Percentiles rank a stretch among this genome's conserved stretches.
Conservation (phyloP, 257 asterid genomes). For the Fraxinus quadrangulata region DNA sequence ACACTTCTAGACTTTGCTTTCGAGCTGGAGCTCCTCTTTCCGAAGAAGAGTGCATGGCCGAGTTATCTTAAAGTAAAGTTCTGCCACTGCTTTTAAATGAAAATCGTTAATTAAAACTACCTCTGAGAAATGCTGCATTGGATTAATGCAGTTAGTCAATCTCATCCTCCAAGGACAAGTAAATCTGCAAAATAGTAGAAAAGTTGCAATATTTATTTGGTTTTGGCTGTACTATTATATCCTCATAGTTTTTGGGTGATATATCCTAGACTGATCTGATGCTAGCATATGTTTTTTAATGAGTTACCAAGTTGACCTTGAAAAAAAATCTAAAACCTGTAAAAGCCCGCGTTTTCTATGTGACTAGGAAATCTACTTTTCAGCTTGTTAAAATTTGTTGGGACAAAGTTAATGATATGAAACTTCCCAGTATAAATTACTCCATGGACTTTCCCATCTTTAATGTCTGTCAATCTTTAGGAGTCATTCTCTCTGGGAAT, state of each 20-base stretch:
- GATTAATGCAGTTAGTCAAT: background rate
- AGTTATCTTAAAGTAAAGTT: no score
- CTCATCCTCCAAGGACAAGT: background rate
- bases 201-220: background rate
- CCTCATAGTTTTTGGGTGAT: background rate
- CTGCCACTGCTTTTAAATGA: background rate
- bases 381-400: background rate
- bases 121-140: background rate
- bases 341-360: background rate
- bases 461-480: background rate
- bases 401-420: background rate
- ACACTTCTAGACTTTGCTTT: no score
- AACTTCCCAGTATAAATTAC: background rate
- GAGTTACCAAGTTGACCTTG: background rate
- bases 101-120: background rate
- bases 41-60: no score
- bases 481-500: background rate
- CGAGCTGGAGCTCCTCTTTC: no score
- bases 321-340: background rate
- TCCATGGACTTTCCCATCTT: background rate
- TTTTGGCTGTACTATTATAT: background rate
- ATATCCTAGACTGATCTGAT: background rate
- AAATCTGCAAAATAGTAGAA: background rate
- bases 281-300: background rate
- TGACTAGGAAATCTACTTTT: background rate